Evolutionary conservation across 306 rosid genomes (phyloP), one percentile per base, ranked within the genome.

Genomic region (Ormosia semicastrata): DNA sequence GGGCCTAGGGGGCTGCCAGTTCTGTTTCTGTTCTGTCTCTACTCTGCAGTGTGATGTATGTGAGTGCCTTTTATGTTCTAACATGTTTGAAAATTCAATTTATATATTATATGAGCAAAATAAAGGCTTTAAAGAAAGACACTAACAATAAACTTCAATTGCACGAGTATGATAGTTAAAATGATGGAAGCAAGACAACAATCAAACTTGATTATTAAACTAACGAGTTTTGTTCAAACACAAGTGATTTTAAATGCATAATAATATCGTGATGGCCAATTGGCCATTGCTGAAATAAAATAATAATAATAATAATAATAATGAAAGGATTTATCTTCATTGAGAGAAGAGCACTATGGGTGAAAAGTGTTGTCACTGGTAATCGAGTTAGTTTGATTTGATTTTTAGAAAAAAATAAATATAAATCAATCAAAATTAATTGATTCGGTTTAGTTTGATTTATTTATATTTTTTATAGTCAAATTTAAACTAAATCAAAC

Each of bases 211-310:
- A 52, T 77, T 24, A 24, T 24, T 72, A 77, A 56, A 66, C 9
- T 7, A 37, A 63, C 14, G 90, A 76, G 86, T 82, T 80, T 60
- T 11, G 64, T 87, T 87, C 90, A 72, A 84, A 87, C 90, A 81
- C 87, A 85, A 34, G 37, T 32, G 7, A 1, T 9, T 24, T 24
- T 4, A 17, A 17, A 2, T 34, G 11, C 24, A 29, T 79, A 15
- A 46, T 44, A 24, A 24, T 69, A 9, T 6, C 43, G 75, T 69
- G 79, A 59, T 54, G 72, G 39, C 80, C 56, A 65, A 5, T 64
- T 3, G 18, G 69, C 4, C 43, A 17, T 3, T 53, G 65, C 40
- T 49, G 1, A 49, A 69, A 24, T 24, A 24, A 24, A 24, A n/a
- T n/a, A n/a, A n/a, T n/a, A n/a, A n/a, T n/a, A n/a, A n/a, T n/a